These are phyloP conservation scores for Camellia sinensis DNA, from an alignment of 148 eudicot genomes.

Conservation along the genomic window DNA sequence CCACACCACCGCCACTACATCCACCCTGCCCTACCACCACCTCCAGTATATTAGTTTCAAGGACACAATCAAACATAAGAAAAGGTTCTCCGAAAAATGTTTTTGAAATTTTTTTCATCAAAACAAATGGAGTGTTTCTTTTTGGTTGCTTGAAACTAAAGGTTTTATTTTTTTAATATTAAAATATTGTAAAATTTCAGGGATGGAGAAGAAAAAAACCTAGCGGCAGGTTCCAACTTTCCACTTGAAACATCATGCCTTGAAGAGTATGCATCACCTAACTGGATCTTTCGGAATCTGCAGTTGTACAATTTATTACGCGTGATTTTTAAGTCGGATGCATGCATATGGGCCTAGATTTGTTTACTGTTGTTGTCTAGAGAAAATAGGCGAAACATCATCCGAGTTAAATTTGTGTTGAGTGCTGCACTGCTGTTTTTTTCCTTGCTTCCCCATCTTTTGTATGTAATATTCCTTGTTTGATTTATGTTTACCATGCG, in stretches of 20 bases:
- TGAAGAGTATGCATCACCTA: slow-evolving; percentile 12
- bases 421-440: slow-evolving; percentile 18
- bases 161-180: neutral
- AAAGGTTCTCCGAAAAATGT: too few species aligned
- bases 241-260: slow-evolving; percentile 29
- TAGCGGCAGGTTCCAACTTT: slow-evolving; percentile 76
- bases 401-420: slow-evolving; percentile 5
- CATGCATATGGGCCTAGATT: slow-evolving; percentile 1
- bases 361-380: slow-evolving; percentile 11
- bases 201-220: slow-evolving; percentile 96
- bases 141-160: neutral
- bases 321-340: neutral
- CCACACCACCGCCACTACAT: too few species aligned
- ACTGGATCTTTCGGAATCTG: slow-evolving; percentile 8
- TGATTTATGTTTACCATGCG: slow-evolving; percentile 25
- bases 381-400: slow-evolving; percentile 9
- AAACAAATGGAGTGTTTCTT: neutral
- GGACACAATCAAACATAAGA: too few species aligned
- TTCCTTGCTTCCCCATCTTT: slow-evolving; percentile 13
- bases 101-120: too few species aligned
- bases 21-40: too few species aligned
- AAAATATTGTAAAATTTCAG: slow-evolving; percentile 32
- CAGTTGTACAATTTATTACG: slow-evolving; percentile 9
- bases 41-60: too few species aligned
- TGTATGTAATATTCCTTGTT: slow-evolving; percentile 44